phyloP scores from a whole-genome alignment of 2,329 filamentous ascomycete genomes.

The Penicillium sp. region DNA sequence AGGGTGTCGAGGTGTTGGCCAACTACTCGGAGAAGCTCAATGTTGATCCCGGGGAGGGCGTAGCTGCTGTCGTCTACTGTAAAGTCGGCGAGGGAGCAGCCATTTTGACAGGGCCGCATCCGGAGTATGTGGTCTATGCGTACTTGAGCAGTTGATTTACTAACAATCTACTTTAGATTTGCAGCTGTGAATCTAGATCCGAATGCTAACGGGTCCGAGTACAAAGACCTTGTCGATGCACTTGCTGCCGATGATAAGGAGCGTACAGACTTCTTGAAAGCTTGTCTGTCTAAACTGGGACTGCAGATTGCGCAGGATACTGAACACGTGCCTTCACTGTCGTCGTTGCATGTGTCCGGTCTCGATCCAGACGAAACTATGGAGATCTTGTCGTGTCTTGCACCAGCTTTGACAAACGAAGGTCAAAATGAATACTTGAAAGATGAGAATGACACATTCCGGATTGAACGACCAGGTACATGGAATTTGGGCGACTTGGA shows the following conservation, averaged over 20 bases:
- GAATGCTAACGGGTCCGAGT: conserved; percentile 62
- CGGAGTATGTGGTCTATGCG: conserved; percentile 60
- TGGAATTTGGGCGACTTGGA: conserved; percentile 56
- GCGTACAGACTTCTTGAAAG: conserved; percentile 69
- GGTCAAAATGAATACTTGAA: conserved; percentile 67
- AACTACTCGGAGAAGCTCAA: conserved; percentile 69
- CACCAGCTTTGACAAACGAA: conserved; percentile 62
- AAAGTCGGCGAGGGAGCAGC: conserved; percentile 74
- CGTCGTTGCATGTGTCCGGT: conserved; percentile 75
- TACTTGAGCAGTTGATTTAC: conserved; percentile 8
- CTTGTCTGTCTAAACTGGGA: conserved; percentile 72
- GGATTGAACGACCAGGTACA: conserved; percentile 62
- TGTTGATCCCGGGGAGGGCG: conserved; percentile 67
- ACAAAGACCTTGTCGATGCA: conserved; percentile 62
- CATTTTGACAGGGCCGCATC: conserved; percentile 81
- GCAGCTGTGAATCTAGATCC: conserved; percentile 69
- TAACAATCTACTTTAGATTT: conserved; percentile 56
- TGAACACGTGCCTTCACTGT: conserved; percentile 69
- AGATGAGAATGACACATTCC: conserved; percentile 77
- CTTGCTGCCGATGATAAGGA: conserved; percentile 64
- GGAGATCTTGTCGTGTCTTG: conserved; percentile 58
- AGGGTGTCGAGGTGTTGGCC: conserved; percentile 74
- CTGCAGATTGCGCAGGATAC: conserved; percentile 69
- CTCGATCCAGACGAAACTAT: conserved; percentile 60
- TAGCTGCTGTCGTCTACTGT: conserved; percentile 77